Evolutionary conservation across 768 basidiomycete species (phyloP), one percentile per base, ranked within the genome.

Genomic region (Trametes coccinea): DNA sequence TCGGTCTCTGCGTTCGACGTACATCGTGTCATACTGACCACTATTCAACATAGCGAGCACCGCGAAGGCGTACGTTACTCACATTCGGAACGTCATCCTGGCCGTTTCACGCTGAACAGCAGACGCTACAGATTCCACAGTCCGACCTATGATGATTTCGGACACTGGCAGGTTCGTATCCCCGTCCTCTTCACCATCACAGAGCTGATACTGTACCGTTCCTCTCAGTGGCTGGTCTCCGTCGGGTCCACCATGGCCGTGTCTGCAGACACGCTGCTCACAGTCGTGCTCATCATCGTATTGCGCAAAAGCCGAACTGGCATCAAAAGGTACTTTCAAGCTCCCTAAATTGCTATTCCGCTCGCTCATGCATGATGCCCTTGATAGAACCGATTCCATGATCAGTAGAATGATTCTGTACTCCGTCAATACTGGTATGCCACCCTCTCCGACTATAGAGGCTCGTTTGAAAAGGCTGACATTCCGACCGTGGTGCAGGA

Each of bases 251-350:
- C 44, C 2, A 27, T 53, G 43, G 58, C 58, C 7, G 43, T 59
- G n/a, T 27, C 40, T 1, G 59, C 52, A 5, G 59, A 60, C 31
- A 39, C 48, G 1, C 8, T 55, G 30, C 47, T 61, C 30, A 61
- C 60, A 0, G n/a, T n/a, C 13, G 29, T 27, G 11, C 53, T 61
- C 10, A 61, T 55, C n/a, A 1, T 48, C 7, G 6, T 50, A 6
- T 30, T 61, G 10, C 53, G n/a, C 5, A 46, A 45, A 8, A 61
- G 46, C 47, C 60, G 60, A 1, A 61, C 60, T 7, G 60, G 60
- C 9, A 2, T 61, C n/a, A 55, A 44, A 22, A 27, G 47, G 60
- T 61, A 14, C 3, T 31, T 47, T 13, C 14, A 14, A 11, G 13
- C 11, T 34, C 17, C 27, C 27, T 13, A 22, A 43, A 2, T 9